Evolutionary conservation across 1,284 basidiomycete genomes (phyloP).

Genomic region (Athelia sp.): DNA sequence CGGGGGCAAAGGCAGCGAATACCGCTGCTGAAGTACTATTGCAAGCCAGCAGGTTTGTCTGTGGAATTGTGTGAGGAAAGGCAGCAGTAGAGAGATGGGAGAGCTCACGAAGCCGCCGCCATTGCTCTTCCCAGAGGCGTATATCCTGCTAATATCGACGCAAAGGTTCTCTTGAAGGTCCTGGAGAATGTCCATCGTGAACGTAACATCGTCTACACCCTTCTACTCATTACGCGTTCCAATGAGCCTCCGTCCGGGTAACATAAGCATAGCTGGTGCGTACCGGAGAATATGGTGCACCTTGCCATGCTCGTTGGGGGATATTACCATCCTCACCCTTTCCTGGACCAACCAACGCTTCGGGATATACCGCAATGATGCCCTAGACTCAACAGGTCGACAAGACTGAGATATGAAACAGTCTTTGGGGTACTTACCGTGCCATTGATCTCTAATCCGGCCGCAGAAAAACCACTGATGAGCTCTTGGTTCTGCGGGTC

Average conservation of each 20-base stretch:
- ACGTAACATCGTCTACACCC: slow-evolving; percentile 2
- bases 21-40: slow-evolving; percentile 12
- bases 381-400: no score
- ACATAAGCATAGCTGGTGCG: neutral
- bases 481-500: slow-evolving; percentile 10
- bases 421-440: neutral
- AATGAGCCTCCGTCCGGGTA: neutral
- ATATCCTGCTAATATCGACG: neutral
- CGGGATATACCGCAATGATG: slow-evolving; percentile 10
- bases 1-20: slow-evolving; percentile 16
- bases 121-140: slow-evolving; percentile 3
- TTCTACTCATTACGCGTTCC: neutral
- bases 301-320: slow-evolving; percentile 5
- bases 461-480: slow-evolving; percentile 10
- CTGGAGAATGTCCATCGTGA: neutral
- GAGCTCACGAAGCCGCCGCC: neutral
- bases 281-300: slow-evolving; percentile 1
- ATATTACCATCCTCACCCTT: slow-evolving; percentile 7
- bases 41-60: slow-evolving; percentile 11
- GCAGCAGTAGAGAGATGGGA: neutral
- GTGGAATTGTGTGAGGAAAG: no score
- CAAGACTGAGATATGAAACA: no score
- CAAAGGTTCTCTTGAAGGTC: neutral
- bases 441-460: slow-evolving; percentile 10
- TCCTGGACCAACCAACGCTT: slow-evolving; percentile 12